Percentiles rank a stretch among this genome's conserved stretches.
Evolutionary conservation across 140 eudicot species (phyloP).

Genomic region (Ambrosia hybrid): DNA sequence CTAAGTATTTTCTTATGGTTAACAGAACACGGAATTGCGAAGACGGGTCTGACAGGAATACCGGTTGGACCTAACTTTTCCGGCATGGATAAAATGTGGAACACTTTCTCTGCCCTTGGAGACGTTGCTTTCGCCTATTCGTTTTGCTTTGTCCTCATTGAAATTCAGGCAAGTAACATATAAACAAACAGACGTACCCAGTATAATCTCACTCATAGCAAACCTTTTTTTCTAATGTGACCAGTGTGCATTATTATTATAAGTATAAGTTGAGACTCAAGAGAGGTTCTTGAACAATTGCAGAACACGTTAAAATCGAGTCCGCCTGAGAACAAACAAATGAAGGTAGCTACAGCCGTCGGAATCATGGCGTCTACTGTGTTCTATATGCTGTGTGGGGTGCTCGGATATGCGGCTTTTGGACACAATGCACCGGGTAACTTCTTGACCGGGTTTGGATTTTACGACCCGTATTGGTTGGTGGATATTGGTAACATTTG

Average conservation of each 20-base stretch:
- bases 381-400: constrained; percentile 61
- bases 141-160: constrained; percentile 55
- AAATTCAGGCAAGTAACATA: constrained; percentile 56
- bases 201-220: too few species aligned
- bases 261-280: too few species aligned
- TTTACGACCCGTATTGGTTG: constrained; percentile 66
- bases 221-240: too few species aligned
- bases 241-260: too few species aligned
- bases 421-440: constrained; percentile 64
- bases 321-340: constrained; percentile 50
- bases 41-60: constrained; percentile 36
- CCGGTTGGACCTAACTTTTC: constrained; percentile 34
- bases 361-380: constrained; percentile 46
- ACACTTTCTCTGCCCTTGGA: constrained; percentile 63
- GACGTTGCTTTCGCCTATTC: constrained; percentile 77
- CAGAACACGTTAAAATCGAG: constrained; percentile 54
- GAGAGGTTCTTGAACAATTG: neutral
- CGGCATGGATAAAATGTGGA: constrained; percentile 56
- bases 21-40: constrained; percentile 32
- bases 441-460: constrained; percentile 67
- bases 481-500: constrained; percentile 58
- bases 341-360: constrained; percentile 44
- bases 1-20: constrained; percentile 14
- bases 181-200: neutral
- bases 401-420: constrained; percentile 63